Evolutionary conservation across 768 basidiomycete species (phyloP).

Genomic region (Leucosporidium yakuticum): DNA sequence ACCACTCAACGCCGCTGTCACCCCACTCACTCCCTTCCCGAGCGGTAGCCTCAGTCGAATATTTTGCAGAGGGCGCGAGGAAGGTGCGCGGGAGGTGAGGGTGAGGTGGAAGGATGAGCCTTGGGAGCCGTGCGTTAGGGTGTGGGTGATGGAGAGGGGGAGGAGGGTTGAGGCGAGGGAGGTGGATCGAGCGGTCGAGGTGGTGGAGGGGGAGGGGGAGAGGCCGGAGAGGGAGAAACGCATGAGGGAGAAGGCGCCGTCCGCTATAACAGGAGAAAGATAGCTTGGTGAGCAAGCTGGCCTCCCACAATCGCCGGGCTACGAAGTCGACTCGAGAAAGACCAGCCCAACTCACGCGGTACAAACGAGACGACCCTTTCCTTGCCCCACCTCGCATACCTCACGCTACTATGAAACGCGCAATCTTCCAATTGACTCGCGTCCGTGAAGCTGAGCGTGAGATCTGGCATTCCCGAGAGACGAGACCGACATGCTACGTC

Average conservation of each 20-base stretch:
- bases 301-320: too few relatives aligned
- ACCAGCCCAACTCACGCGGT: conserved; percentile 13
- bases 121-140: conserved; percentile 13
- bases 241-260: conserved; percentile 22
- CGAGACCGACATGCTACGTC: conserved; percentile 15
- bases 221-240: conserved; percentile 16
- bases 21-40: conserved; percentile 6
- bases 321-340: neutral
- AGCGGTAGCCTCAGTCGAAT: conserved; percentile 20
- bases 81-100: conserved; percentile 17
- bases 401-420: conserved; percentile 26
- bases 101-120: conserved; percentile 17
- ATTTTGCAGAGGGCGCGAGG: neutral
- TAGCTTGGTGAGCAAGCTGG: too few relatives aligned
- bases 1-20: neutral
- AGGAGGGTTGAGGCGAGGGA: conserved; percentile 20
- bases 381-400: conserved; percentile 26
- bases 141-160: conserved; percentile 22
- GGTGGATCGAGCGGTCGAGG: neutral
- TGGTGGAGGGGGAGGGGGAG: neutral
- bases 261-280: too few relatives aligned
- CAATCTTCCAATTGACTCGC: conserved; percentile 19
- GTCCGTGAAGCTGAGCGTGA: conserved; percentile 21
- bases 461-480: conserved; percentile 32
- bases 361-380: conserved; percentile 32